Conservation (phyloP, 2,329 filamentous ascomycete genomes). For the Colletotrichum sp. region DNA sequence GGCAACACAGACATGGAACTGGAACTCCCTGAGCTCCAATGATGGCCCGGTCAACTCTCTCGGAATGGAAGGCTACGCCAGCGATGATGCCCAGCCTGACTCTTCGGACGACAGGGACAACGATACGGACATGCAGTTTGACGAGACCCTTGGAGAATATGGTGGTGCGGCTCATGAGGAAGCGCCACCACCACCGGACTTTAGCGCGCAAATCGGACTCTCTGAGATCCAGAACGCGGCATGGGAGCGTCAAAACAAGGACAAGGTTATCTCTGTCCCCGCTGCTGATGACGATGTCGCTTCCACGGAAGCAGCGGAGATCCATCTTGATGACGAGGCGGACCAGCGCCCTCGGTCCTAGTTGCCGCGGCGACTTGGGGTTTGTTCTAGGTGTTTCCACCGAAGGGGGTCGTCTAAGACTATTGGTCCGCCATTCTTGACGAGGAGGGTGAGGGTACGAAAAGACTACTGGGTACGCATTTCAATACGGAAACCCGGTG, state of each 20-base stretch:
- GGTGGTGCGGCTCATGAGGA: conserved; percentile 12
- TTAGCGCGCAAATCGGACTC: conserved; percentile 21
- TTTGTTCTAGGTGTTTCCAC: background rate
- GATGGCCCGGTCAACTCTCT: conserved; percentile 33
- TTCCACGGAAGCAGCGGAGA: conserved; percentile 54
- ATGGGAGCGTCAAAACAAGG: conserved; percentile 37
- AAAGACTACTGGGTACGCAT: background rate
- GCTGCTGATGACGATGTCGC: conserved; percentile 36
- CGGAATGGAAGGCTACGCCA: conserved; percentile 39
- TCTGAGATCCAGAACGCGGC: conserved; percentile 34
- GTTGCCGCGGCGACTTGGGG: background rate
- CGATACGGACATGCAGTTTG: conserved; percentile 21
- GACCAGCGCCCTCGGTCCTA: conserved; percentile 23
- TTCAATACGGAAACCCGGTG: background rate
- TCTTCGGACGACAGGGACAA: conserved; percentile 37
- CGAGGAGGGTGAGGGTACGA: background rate
- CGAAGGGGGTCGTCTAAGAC: background rate
- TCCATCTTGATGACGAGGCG: conserved; percentile 48
- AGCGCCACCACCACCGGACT: conserved; percentile 25
- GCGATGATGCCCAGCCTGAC: conserved; percentile 48
- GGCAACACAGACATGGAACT: conserved; percentile 50
- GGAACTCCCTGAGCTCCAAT: conserved; percentile 38
- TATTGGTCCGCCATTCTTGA: background rate
- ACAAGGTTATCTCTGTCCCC: conserved; percentile 42
- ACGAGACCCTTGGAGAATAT: conserved; percentile 16